Conservation (phyloP, 148 eudicot genomes). For the Rhododendron henanense region DNA sequence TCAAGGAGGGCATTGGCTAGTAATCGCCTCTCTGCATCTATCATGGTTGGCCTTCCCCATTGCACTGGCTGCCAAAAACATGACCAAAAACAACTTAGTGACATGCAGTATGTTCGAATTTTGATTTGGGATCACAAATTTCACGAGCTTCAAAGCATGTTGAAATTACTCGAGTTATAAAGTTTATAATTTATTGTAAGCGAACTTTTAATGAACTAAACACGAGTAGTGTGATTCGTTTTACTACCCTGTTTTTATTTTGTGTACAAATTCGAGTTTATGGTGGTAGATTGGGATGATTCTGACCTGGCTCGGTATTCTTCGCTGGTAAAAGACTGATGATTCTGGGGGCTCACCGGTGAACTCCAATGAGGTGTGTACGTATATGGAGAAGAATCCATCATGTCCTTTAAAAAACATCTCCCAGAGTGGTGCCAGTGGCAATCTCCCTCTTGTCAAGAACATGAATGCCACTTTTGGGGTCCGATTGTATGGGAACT, state of each 20-base stretch:
- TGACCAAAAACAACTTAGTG: neutral
- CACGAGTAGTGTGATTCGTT: neutral
- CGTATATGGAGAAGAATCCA: slow-evolving; percentile 66
- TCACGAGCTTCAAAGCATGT: neutral
- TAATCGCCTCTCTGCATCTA: slow-evolving; percentile 81
- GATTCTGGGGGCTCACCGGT: slow-evolving; percentile 27
- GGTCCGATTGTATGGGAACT: slow-evolving; percentile 25
- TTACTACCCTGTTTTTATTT: neutral
- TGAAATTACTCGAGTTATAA: neutral
- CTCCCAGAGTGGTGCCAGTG: slow-evolving; percentile 77
- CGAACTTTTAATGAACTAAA: neutral
- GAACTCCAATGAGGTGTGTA: slow-evolving; percentile 58
- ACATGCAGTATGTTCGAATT: neutral
- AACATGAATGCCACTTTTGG: slow-evolving; percentile 84
- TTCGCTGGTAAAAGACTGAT: slow-evolving; percentile 66
- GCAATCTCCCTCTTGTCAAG: slow-evolving; percentile 55
- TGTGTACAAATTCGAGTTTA: neutral
- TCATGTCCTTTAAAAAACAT: slow-evolving; percentile 66
- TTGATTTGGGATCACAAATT: neutral
- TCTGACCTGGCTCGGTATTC: slow-evolving; percentile 67
- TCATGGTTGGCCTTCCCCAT: slow-evolving; percentile 79
- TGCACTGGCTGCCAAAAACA: slow-evolving; percentile 41
- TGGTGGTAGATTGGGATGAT: neutral
- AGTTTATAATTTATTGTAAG: neutral
- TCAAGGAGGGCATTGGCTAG: slow-evolving; percentile 80